Conservation (phyloP, 148 eudicot genomes). For the Agrostemma githago region DNA sequence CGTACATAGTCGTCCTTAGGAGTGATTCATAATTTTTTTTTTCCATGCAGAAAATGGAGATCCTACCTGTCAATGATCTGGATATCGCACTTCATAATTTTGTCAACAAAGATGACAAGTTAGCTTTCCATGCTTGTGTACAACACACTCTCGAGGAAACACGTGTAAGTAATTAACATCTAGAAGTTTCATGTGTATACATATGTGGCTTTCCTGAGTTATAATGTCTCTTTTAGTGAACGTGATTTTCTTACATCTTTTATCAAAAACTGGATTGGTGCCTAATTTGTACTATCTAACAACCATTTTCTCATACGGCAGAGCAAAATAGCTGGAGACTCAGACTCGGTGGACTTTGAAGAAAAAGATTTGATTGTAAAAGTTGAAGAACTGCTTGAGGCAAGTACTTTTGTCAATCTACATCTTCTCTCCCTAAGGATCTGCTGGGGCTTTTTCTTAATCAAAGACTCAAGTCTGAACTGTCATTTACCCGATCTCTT, state of each 20-base stretch:
- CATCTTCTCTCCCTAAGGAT: neutral
- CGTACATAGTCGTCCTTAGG: neutral
- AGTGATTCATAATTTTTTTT: neutral
- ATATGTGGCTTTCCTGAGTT: neutral
- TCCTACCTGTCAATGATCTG: constrained; percentile 93
- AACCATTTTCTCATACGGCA: constrained; percentile 26
- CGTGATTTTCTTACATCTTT: neutral
- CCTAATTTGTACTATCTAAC: neutral
- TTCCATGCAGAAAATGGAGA: constrained; percentile 86
- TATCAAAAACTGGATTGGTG: neutral
- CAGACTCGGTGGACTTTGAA: constrained; percentile 54
- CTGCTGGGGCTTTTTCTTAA: neutral
- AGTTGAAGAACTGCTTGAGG: constrained; percentile 90
- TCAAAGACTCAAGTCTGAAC: neutral
- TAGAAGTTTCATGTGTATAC: neutral
- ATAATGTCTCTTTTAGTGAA: neutral
- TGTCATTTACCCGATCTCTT: neutral
- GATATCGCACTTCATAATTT: constrained; percentile 93
- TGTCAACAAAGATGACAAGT: constrained; percentile 91
- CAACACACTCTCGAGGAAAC: constrained; percentile 93
- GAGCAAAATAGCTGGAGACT: constrained; percentile 66
- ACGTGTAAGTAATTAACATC: constrained; percentile 53
- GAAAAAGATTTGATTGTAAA: constrained; percentile 82
- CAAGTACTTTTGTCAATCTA: constrained; percentile 27
- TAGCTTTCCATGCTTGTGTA: constrained; percentile 86